phyloP scores from a whole-genome alignment of 495 filamentous ascomycete genomes.

The Aspergillus sclerotiicarbonarius region DNA sequence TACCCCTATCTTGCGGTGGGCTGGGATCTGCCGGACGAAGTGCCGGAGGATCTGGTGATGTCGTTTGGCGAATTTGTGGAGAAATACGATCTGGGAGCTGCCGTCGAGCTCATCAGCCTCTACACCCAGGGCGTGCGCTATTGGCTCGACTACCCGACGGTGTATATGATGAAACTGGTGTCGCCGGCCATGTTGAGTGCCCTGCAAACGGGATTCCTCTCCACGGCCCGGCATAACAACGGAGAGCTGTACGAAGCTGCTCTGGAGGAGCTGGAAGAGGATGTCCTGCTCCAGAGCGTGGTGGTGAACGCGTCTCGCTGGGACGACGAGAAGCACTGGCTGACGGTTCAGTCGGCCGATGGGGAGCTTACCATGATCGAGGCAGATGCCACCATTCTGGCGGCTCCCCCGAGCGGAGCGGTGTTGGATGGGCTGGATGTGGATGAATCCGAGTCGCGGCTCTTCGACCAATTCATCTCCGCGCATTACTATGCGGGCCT shows the following conservation, averaged over 20 bases:
- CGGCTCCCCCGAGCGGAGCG: not conserved
- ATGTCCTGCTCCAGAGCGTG: conserved; percentile 18
- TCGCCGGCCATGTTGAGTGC: not conserved
- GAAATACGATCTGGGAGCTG: conserved; percentile 36
- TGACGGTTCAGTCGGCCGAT: not conserved
- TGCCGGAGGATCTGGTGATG: conserved; percentile 49
- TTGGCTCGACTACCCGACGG: conserved; percentile 23
- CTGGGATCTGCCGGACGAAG: conserved; percentile 39
- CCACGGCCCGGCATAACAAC: not conserved
- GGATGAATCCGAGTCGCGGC: not conserved
- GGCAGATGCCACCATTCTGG: not conserved
- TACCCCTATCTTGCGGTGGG: conserved; percentile 44
- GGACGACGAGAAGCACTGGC: not conserved
- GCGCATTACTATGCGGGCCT: not conserved
- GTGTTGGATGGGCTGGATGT: not conserved
- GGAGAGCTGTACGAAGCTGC: conserved; percentile 5
- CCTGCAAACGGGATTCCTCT: not conserved
- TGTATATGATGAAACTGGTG: conserved; percentile 19
- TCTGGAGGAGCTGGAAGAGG: not conserved
- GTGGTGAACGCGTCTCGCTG: not conserved
- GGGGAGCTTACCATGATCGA: not conserved
- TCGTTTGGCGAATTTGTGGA: conserved; percentile 43
- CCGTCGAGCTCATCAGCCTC: conserved; percentile 5
- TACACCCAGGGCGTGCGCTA: conserved; percentile 32
- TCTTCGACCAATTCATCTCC: not conserved